Base-by-base conservation (phyloP, 805 yeast species). In the Kazachstania psychrophila region DNA sequence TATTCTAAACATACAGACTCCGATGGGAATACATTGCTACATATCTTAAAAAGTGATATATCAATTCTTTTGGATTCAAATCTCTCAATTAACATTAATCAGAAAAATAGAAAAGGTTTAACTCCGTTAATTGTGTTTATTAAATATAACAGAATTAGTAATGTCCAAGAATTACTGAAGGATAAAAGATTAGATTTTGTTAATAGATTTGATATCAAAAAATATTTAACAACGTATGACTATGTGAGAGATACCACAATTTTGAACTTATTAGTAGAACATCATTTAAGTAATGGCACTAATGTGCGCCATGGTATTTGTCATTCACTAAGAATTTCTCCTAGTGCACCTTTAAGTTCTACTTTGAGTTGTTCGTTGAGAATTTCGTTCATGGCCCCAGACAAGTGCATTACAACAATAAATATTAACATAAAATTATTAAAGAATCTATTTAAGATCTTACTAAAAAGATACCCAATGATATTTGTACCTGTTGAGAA, bases 1-100 rank as follows among this genome's bases (percentile, higher is more conserved):
- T 69, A 72, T 42, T 63, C 63, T 30, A 77, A 75, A 20, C 96
- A 89, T 52, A 61, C 74, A 6, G 96, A 89, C 51, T 58, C 54
- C 16, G 70, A 73, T 38, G 89, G 89, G 0, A 86, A 87, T 52
- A 76, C 92, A 0, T 51, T 89, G 3, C 60, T 89, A 23, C 97
- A 89, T 58, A 70, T 82, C 3, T 61, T 85, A 22, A 70, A 72
- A 34, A 68, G 69, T 11, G 69, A 71, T 12, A 56, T 83, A 20
- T 51, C 58, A 22, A 42, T 61, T 2, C 43, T 75, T 9, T 47
- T 77, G 26, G 42, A 50, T 6, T 12, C 13, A 9, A 14, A 19
- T 2, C 2, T 19, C 3, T 49, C 47, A 7, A 44, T 70, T 11
- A 69, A 77, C 46, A 54, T 85, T 10, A 85, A 89, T 54, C 71